Evolutionary conservation across 1,284 basidiomycete species (phyloP).

Genomic region (Ceratorhiza oryzae-sativae): DNA sequence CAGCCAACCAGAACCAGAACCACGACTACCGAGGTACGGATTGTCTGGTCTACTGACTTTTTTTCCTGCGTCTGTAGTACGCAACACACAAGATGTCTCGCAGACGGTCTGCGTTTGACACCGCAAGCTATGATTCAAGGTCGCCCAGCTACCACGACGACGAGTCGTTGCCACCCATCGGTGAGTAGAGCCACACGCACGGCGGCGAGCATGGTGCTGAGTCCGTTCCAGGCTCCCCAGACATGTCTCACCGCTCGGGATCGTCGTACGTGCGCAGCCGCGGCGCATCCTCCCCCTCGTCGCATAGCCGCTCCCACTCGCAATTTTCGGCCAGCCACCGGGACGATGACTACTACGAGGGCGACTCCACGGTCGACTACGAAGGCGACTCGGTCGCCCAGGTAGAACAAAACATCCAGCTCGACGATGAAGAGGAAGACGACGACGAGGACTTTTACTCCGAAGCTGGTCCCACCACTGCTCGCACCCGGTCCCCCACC

Average conservation of each 20-base stretch:
- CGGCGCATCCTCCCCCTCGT: background rate
- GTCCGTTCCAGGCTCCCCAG: background rate
- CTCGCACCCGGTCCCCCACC: slow-evolving; percentile 11
- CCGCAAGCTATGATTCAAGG: slow-evolving; percentile 21
- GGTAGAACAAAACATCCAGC: slow-evolving; percentile 23
- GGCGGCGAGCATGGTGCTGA: background rate
- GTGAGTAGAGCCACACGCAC: background rate
- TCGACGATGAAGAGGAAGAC: slow-evolving; percentile 35
- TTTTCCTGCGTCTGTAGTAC: background rate
- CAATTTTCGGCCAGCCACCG: slow-evolving; percentile 6
- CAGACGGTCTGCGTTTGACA: slow-evolving; percentile 21
- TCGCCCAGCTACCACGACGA: slow-evolving; percentile 23
- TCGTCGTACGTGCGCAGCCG: slow-evolving; percentile 9
- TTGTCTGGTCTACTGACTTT: slow-evolving; percentile 1
- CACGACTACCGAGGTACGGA: background rate
- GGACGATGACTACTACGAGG: slow-evolving; percentile 25
- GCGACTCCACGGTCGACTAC: slow-evolving; percentile 30
- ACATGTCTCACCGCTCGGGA: slow-evolving; percentile 14
- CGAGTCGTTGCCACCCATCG: slow-evolving; percentile 17
- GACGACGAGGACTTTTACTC: slow-evolving; percentile 34
- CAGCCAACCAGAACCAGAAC: background rate
- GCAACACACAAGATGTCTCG: slow-evolving; percentile 6
- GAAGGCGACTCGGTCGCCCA: slow-evolving; percentile 35
- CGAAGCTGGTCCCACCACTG: slow-evolving; percentile 18
- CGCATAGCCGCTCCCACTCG: slow-evolving; percentile 11